These are phyloP conservation scores for Pilasporangium apinafurcum DNA, from an alignment of 352 stramenopile species.

Conservation along the genomic window DNA sequence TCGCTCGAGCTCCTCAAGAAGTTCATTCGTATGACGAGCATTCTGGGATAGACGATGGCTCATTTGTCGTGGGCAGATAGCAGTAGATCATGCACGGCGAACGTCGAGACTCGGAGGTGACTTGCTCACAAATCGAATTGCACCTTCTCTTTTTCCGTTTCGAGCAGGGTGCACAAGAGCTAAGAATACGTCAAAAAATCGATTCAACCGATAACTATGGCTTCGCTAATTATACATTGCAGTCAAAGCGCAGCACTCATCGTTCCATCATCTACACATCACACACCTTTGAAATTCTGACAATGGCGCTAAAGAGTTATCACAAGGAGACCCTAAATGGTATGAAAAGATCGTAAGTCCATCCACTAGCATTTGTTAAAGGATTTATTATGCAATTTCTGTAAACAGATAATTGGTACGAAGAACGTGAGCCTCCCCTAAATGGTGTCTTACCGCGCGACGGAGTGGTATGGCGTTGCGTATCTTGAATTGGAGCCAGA, in stretches of 20 bases:
- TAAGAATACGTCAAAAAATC: too few relatives aligned
- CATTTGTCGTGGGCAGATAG: conserved; percentile 39
- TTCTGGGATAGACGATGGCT: conserved; percentile 80
- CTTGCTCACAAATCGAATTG: too few relatives aligned
- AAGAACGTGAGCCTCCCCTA: conserved; percentile 55
- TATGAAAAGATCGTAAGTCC: conserved; percentile 1
- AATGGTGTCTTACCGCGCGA: conserved; percentile 65
- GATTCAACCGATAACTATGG: too few relatives aligned
- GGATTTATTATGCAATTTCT: background rate
- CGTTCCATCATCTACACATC: background rate
- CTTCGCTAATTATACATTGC: too few relatives aligned
- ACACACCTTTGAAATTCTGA: background rate
- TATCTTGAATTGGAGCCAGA: background rate
- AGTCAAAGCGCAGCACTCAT: background rate
- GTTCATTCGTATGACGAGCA: conserved; percentile 70
- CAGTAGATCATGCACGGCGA: too few relatives aligned
- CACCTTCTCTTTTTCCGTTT: too few relatives aligned
- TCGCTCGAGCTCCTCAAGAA: conserved; percentile 80
- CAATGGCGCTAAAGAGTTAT: conserved; percentile 77
- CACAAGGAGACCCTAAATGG: conserved; percentile 74
- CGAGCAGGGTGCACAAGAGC: too few relatives aligned
- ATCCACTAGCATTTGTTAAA: background rate
- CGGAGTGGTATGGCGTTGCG: conserved; percentile 24
- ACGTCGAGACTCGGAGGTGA: too few relatives aligned
- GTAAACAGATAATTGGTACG: conserved; percentile 75